These are phyloP conservation scores for Oemleria cerasiformis DNA, from an alignment of 306 rosid species.

Conservation along the genomic window DNA sequence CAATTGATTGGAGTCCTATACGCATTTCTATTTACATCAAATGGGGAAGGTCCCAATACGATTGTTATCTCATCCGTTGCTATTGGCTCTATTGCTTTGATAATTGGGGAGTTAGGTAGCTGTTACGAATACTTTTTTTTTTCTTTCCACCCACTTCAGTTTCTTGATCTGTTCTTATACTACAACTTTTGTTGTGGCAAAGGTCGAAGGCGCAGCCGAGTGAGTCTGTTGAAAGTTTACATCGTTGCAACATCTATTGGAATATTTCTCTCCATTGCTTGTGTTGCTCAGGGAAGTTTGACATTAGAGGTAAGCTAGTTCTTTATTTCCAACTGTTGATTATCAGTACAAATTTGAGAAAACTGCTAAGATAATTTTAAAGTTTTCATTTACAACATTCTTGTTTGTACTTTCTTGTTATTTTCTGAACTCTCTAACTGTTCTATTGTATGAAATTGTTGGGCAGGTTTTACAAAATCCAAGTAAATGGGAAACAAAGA, in stretches of 20 bases:
- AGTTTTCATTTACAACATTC: background rate
- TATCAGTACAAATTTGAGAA: background rate
- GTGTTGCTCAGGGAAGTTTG: slow-evolving; percentile 42
- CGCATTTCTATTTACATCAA: slow-evolving; percentile 34
- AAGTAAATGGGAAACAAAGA: slow-evolving; percentile 29
- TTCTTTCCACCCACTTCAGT: background rate
- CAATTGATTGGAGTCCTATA: slow-evolving; percentile 42
- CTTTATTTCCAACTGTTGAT: background rate
- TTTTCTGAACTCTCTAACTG: background rate
- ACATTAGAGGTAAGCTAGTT: slow-evolving; percentile 49
- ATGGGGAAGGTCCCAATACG: slow-evolving; percentile 37
- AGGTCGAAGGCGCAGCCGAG: slow-evolving; percentile 73
- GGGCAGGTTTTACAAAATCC: slow-evolving; percentile 34
- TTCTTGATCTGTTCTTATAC: slow-evolving; percentile 5
- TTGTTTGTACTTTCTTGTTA: background rate
- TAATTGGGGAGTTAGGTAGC: slow-evolving; percentile 63
- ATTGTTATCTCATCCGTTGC: slow-evolving; percentile 45
- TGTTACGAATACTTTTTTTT: background rate
- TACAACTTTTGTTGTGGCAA: slow-evolving; percentile 25
- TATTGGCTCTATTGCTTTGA: slow-evolving; percentile 43
- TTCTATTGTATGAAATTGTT: slow-evolving; percentile 9
- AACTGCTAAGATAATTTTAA: too few relatives aligned
- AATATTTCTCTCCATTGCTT: slow-evolving; percentile 34
- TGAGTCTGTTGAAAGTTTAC: slow-evolving; percentile 52
- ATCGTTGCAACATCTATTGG: slow-evolving; percentile 41